A percentile compares a stretch with the other conserved stretches of the same genome.
phyloP scores from a whole-genome alignment of 768 basidiomycete species.

The Kwoniella sp. region DNA sequence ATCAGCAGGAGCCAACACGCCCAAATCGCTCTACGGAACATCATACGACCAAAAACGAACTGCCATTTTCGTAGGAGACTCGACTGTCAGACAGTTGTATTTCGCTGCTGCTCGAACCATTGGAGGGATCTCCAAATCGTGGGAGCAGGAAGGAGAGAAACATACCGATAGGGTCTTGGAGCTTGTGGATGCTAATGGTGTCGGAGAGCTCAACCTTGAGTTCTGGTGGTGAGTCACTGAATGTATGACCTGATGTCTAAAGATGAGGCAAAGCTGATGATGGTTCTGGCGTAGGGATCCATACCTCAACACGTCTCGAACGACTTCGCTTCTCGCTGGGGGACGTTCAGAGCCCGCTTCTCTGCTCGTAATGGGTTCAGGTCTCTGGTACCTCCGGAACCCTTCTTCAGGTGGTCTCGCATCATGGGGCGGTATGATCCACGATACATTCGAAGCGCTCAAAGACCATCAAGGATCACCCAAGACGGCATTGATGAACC shows the following conservation, averaged over 20 bases:
- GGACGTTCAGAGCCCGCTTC: slow-evolving; percentile 58
- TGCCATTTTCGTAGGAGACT: slow-evolving; percentile 81
- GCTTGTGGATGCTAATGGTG: slow-evolving; percentile 23
- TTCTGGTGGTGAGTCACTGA: slow-evolving; percentile 54
- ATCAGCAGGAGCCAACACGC: slow-evolving; percentile 23
- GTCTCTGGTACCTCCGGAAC: slow-evolving; percentile 86
- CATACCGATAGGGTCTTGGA: slow-evolving; percentile 62
- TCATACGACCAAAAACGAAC: slow-evolving; percentile 58
- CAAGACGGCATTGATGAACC: slow-evolving; percentile 34
- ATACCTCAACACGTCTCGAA: slow-evolving; percentile 71
- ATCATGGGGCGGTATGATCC: slow-evolving; percentile 75
- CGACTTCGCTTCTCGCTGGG: slow-evolving; percentile 59
- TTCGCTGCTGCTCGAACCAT: slow-evolving; percentile 69
- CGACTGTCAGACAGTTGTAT: slow-evolving; percentile 75
- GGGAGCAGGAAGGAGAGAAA: slow-evolving; percentile 62
- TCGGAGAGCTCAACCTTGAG: slow-evolving; percentile 36
- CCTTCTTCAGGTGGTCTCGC: slow-evolving; percentile 72
- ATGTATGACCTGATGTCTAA: too few species aligned
- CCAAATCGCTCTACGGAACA: slow-evolving; percentile 6
- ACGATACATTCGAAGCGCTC: slow-evolving; percentile 63
- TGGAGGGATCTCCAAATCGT: slow-evolving; percentile 64
- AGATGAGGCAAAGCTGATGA: not conserved
- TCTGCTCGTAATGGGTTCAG: slow-evolving; percentile 78
- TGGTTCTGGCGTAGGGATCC: slow-evolving; percentile 66
- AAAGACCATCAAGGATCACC: slow-evolving; percentile 48